Conservation (phyloP, 371 early-diverging fungal species). For the Saksenaea vasiformis region DNA sequence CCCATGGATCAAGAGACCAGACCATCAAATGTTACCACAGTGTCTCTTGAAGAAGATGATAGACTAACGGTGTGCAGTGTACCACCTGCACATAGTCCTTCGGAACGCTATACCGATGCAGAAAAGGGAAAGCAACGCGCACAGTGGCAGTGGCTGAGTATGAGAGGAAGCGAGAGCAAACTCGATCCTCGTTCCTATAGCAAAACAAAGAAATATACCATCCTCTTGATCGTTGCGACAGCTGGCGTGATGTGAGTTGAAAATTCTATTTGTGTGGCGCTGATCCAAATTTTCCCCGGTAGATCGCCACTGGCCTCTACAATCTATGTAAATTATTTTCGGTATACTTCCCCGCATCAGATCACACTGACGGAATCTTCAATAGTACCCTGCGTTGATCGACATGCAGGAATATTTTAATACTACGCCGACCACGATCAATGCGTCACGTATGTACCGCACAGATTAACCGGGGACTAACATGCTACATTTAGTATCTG, state of each 20-base stretch:
- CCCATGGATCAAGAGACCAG: background rate
- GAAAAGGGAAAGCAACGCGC: background rate
- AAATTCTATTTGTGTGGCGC: background rate
- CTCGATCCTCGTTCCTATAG: slow-evolving; percentile 20
- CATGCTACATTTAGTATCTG: slow-evolving; percentile 10
- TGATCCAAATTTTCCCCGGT: background rate
- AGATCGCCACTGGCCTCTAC: slow-evolving; percentile 30
- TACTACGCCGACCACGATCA: slow-evolving; percentile 25
- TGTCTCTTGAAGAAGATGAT: background rate
- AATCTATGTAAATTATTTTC: slow-evolving; percentile 22
- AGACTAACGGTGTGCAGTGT: background rate
- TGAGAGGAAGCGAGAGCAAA: background rate
- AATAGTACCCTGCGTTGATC: slow-evolving; percentile 25
- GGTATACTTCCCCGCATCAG: background rate
- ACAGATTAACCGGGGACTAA: background rate
- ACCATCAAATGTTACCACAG: background rate
- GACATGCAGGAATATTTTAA: slow-evolving; percentile 22
- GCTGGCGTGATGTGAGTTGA: slow-evolving; percentile 27
- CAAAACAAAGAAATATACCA: slow-evolving; percentile 13
- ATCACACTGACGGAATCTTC: background rate
- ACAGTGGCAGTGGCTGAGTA: background rate
- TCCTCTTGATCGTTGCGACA: slow-evolving; percentile 18
- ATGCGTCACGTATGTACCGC: slow-evolving; percentile 26
- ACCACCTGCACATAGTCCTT: background rate
- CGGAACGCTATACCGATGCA: background rate